phyloP scores from a whole-genome alignment of 176 grass and related monocot genomes.

The bread wheat (Triticum aestivum) region IWGSC_CS_RefSeq_v2.1 NC_057811.1:405140067-405140566 shows the following conservation, averaged over 20 bases:
- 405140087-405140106: constrained; percentile 32
- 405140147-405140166: not conserved
- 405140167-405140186: constrained; percentile 37
- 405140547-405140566: constrained; percentile 43
- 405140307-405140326: constrained; percentile 39
- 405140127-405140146: not conserved
- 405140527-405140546: constrained; percentile 87
- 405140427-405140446: constrained; percentile 89
- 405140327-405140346: too few species aligned
- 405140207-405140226: constrained; percentile 80
- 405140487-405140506: constrained; percentile 84
- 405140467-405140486: constrained; percentile 82
- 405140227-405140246: constrained; percentile 58
- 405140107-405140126: not conserved
- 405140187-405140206: constrained; percentile 93
- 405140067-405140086: constrained; percentile 90
- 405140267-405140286: constrained; percentile 93
- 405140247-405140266: constrained; percentile 91
- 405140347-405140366: too few species aligned
- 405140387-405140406: too few species aligned
- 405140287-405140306: constrained; percentile 97
- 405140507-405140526: constrained; percentile 94
- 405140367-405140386: too few species aligned
- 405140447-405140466: constrained; percentile 74
- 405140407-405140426: constrained; percentile 48